Evolutionary conservation across 1,139 yeast genomes (phyloP), one percentile per base, ranked within the genome.

Genomic region (Candida dubliniensis): DNA sequence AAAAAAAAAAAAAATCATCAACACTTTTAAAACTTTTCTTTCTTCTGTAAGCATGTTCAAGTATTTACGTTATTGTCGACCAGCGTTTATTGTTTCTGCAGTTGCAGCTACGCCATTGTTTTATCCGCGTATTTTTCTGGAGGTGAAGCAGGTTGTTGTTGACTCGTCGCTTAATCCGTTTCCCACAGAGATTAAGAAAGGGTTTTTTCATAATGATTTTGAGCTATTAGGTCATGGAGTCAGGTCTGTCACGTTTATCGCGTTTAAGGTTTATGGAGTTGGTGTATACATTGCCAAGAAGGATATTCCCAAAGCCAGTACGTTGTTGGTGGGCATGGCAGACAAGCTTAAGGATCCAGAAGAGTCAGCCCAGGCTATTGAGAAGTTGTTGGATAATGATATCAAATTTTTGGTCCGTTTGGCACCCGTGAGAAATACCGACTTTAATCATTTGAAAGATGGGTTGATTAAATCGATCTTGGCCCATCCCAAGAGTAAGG

Each of bases 381-480:
- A 77, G 18, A 70, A 74, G 43, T 66, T 90, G 37, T 61, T 89
- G 37, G 80, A 77, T 38, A 66, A 76, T n/a, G 80, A 82, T 9
- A 77, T 87, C 18, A 76, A 81, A 47, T 74, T 89, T 54, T 71
- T 82, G 39, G 82, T 89, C 31, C 74, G 96, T 51, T 83, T 93
- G 51, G 83, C 86, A 14, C 97, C 99, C 0, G 83, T 86, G 9
- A 77, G 96, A 58, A 88, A 87, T 61, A 91, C 98, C 1, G 97
- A 91, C 63, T 88, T 86, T 63, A 81, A 81, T 50, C 98, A 93
- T 61, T 67, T 93, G 60, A 79, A 87, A 54, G 98, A 93, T 59
- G 98, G 98, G 0, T 79, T 93, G 51, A 80, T 89, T 45, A 85
- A 93, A 58, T 82, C 95, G 2, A 76, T 84, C 40, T 71, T 81